Evolutionary conservation across 1,284 basidiomycete genomes (phyloP).

Genomic region (Austropuccinia psidii): DNA sequence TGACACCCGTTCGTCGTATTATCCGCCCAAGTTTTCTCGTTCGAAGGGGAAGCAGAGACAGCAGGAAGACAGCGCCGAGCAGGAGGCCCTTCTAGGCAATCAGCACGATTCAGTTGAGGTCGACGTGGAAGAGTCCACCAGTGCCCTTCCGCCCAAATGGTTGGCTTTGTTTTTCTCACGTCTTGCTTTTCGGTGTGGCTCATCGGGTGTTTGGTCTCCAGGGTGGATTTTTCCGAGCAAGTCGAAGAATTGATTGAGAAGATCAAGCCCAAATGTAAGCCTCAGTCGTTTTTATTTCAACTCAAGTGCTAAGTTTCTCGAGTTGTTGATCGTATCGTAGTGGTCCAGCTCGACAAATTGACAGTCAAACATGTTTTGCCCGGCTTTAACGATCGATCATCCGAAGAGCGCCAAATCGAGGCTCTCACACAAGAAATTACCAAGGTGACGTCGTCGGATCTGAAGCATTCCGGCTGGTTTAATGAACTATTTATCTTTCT

Average conservation of each 20-base stretch:
- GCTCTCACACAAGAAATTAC: slow-evolving; percentile 78
- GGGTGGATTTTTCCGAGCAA: slow-evolving; percentile 84
- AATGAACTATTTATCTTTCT: neutral
- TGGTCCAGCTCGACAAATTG: slow-evolving; percentile 74
- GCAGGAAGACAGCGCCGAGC: slow-evolving; percentile 51
- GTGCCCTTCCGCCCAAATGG: slow-evolving; percentile 45
- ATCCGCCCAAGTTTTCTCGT: slow-evolving; percentile 22
- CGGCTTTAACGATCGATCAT: slow-evolving; percentile 85
- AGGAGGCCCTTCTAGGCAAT: slow-evolving; percentile 56
- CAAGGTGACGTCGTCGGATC: slow-evolving; percentile 52
- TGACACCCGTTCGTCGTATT: slow-evolving; percentile 57
- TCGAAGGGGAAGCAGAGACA: slow-evolving; percentile 40
- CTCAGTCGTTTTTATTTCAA: neutral
- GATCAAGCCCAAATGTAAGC: slow-evolving; percentile 70
- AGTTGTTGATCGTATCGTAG: slow-evolving; percentile 49
- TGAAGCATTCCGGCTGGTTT: neutral
- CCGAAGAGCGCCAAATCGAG: slow-evolving; percentile 91
- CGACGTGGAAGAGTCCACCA: slow-evolving; percentile 3
- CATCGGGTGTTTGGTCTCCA: slow-evolving; percentile 46
- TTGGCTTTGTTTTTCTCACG: slow-evolving; percentile 42
- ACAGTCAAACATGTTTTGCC: slow-evolving; percentile 93
- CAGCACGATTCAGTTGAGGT: slow-evolving; percentile 49
- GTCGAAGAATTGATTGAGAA: slow-evolving; percentile 68
- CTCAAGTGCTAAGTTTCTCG: neutral
- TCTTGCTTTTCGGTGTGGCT: slow-evolving; percentile 42